Base-by-base conservation (phyloP, 164 flowering plant genomes). In the Kalanchoe fedtschenkoi region DNA sequence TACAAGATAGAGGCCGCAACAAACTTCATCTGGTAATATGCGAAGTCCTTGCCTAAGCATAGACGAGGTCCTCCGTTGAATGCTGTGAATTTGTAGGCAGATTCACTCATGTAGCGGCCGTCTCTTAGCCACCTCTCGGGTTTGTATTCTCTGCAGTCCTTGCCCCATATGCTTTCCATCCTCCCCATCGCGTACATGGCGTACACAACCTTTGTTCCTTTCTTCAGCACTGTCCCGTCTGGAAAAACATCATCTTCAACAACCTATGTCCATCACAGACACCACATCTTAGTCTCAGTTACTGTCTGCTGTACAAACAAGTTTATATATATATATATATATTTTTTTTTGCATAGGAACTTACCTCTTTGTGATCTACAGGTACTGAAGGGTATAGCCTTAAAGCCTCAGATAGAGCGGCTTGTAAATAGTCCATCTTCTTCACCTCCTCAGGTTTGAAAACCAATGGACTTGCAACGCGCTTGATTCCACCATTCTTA, bases 41-140 rank as follows among this genome's bases (percentile, higher is more conserved):
- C 97, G 46, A 93, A 90, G 44, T 88, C 98, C 63, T 85, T 90
- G 53, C 98, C 98, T 29, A 93, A 53, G 72, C 98, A 93, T n/a
- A 90, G 87, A 24, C 98, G 69, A 1, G 98, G 98, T 0, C 98
- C 98, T 1, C 92, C 98, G 55, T 93, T 93, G 78, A 93, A 93
- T 1, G 97, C 96, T 0, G 97, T 76, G 81, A 89, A 93, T 54
- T 82, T 88, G 83, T 89, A 93, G 6, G 97, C 95, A 0, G 96
- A 85, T 61, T 90, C 98, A 32, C 95, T 86, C 87, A 74, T 81
- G 73, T 66, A 90, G 24, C 87, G 79, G 2, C 98, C 84, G n/a
- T 88, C 95, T 64, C 82, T 69, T 11, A 93, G 74, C 98, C 98
- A 93, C 62, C 98, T 80, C 71, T 93, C 97, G 2, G 98, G 98